Percentiles rank a stretch among this genome's conserved stretches.
These are phyloP conservation scores for Saitozyma podzolica DNA, from an alignment of 768 basidiomycete genomes.

Conservation along the genomic window DNA sequence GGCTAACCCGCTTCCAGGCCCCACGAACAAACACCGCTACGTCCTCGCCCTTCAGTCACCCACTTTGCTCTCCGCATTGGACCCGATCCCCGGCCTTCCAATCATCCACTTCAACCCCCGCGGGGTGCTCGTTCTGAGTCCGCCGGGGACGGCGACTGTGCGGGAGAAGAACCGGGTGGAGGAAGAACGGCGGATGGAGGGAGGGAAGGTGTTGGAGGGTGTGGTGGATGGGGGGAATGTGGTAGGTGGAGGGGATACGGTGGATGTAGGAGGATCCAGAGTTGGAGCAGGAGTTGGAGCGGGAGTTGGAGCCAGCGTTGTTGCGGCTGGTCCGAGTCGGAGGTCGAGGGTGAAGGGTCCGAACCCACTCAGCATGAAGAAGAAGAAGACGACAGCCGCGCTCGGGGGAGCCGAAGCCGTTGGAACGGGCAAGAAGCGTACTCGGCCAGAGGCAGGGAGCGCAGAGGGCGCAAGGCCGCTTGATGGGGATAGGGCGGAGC, in stretches of 20 bases:
- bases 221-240: constrained; percentile 34
- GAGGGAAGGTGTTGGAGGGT: constrained; percentile 16
- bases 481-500: no score
- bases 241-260: constrained; percentile 12
- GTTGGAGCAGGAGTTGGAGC: background rate
- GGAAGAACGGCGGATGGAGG: constrained; percentile 59
- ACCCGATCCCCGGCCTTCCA: constrained; percentile 78
- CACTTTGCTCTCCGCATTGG: constrained; percentile 67
- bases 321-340: background rate
- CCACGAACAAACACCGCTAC: constrained; percentile 86
- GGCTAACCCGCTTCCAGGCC: constrained; percentile 23
- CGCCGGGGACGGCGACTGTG: constrained; percentile 76
- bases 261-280: constrained; percentile 4
- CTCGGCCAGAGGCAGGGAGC: no score
- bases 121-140: constrained; percentile 88
- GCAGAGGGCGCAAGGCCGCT: no score
- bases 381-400: constrained; percentile 56
- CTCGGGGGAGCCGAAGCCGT: no score
- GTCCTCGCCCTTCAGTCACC: constrained; percentile 81
- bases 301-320: background rate
- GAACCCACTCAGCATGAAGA: constrained; percentile 90
- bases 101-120: constrained; percentile 82
- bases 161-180: constrained; percentile 66
- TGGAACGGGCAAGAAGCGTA: no score
- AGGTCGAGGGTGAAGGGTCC: constrained; percentile 73